Base-by-base conservation (phyloP, 169 alveolate genomes). In the Besnoitia besnoiti region DNA sequence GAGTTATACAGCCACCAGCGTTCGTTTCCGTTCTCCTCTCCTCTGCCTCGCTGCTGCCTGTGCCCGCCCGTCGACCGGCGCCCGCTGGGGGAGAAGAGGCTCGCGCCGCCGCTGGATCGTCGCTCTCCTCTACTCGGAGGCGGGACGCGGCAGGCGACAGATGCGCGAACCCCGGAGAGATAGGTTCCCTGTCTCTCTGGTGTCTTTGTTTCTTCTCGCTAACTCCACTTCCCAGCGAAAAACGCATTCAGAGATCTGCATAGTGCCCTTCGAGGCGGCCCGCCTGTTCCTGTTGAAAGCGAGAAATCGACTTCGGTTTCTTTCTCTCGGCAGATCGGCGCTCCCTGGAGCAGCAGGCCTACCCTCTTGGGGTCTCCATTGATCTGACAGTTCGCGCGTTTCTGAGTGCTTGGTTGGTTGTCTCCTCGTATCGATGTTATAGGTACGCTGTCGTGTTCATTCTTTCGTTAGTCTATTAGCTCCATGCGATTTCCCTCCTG, bases 301-400 rank as follows among this genome's bases (percentile, higher is more conserved):
- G n/a, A n/a, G n/a, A n/a, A n/a, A n/a, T n/a, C n/a, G n/a, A n/a
- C n/a, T 55, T 21, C 67, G 30, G 67, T 55, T 55, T 19, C n/a
- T n/a, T n/a, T n/a, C 55, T 49, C 55, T 49, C 55, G n/a, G 24
- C 67, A 55, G 67, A n/a, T 55, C 33, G 67, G 67, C 27, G 67
- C 67, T 55, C 67, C 24, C 27, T 55, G 7, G 67, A 55, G 82
- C 82, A 73, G 82, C 82, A 7, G 82, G 46, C 44, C 82, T 37
- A 73, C 44, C 82, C 47, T 73, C 82, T 27, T 27, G 16, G 39
- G 82, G 82, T 73, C 82, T 73, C 82, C 82, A 73, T n/a, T 73
- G 82, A n/a, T 73, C 46, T 24, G n/a, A 73, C 82, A 73, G n/a
- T 1, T 8, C 27, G 5, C 3, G 33, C 12, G 1, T 21, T 0